Percentiles rank a stretch among this genome's conserved stretches.
Evolutionary conservation across 1,284 basidiomycete genomes (phyloP).

Genomic region (Gymnopus androsaceus): DNA sequence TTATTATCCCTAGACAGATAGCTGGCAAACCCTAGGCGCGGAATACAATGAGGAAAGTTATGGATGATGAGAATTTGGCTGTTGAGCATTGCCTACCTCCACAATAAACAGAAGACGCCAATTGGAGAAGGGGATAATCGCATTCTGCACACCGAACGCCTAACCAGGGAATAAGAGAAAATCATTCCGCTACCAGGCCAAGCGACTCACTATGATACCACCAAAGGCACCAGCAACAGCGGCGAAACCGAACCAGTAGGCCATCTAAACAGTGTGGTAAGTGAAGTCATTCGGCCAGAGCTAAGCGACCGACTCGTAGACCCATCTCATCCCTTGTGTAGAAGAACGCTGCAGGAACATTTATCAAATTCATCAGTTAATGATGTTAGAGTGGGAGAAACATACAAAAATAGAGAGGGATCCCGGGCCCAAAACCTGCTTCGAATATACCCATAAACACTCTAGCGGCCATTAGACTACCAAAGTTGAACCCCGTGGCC

Average conservation of each 20-base stretch:
- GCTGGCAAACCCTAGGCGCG: constrained; percentile 59
- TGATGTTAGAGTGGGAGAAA: constrained; percentile 3
- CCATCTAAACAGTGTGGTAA: constrained; percentile 40
- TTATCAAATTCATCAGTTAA: not conserved
- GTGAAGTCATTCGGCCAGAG: not conserved
- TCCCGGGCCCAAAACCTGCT: constrained; percentile 71
- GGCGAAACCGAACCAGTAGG: constrained; percentile 79
- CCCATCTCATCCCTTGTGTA: constrained; percentile 77
- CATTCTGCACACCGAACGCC: constrained; percentile 72
- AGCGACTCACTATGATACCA: constrained; percentile 68
- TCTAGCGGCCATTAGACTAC: constrained; percentile 58
- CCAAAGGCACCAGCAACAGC: constrained; percentile 80
- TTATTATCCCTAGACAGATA: constrained; percentile 66
- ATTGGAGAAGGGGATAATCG: constrained; percentile 48
- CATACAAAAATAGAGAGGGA: constrained; percentile 75
- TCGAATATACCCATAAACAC: constrained; percentile 71
- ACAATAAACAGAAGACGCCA: constrained; percentile 79
- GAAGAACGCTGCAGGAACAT: constrained; percentile 55
- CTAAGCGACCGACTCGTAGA: constrained; percentile 42
- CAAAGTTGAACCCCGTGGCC: constrained; percentile 60
- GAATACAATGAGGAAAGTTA: too few species aligned
- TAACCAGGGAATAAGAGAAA: too few species aligned
- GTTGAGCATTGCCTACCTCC: constrained; percentile 51
- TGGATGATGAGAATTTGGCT: too few species aligned
- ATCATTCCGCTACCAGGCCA: too few species aligned